Percentiles rank a stretch among this genome's conserved stretches.
Conservation (phyloP, 2,329 filamentous ascomycete genomes). For the Ceratocystis huliohia region DNA sequence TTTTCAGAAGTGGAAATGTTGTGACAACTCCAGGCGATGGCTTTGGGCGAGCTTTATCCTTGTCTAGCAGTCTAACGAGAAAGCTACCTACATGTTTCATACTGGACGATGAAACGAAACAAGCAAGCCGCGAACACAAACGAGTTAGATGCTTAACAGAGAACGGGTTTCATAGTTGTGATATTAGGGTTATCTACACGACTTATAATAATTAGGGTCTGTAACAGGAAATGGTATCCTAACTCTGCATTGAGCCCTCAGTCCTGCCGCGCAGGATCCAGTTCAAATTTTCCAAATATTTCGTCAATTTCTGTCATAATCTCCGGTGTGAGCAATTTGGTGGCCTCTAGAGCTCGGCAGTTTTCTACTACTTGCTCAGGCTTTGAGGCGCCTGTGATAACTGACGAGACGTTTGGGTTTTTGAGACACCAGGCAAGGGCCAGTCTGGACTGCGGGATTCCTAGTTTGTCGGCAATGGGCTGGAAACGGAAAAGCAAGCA, state of each 20-base stretch:
- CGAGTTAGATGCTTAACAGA: background rate
- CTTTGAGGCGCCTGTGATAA: conserved; percentile 41
- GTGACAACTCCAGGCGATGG: no score
- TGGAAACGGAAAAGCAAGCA: background rate
- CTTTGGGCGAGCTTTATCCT: background rate
- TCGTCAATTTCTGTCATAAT: conserved; percentile 40
- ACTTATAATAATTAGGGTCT: background rate
- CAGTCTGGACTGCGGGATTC: conserved; percentile 38
- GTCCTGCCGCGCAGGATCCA: conserved; percentile 20
- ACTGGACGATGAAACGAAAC: background rate
- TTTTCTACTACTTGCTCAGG: conserved; percentile 42
- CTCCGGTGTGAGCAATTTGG: conserved; percentile 38
- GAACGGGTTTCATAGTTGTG: background rate
- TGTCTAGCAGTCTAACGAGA: background rate
- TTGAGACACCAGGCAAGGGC: conserved; percentile 42
- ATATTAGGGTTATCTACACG: background rate
- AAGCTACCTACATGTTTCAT: background rate
- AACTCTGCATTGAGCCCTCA: background rate
- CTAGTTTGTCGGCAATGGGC: conserved; percentile 45
- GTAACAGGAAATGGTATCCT: background rate
- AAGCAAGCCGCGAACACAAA: background rate
- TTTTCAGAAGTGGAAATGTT: no score
- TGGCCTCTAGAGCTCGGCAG: conserved; percentile 34
- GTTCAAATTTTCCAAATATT: conserved; percentile 27
- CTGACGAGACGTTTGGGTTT: conserved; percentile 41